phyloP scores from a whole-genome alignment of 805 yeast genomes.

The Candida succiphila region DNA sequence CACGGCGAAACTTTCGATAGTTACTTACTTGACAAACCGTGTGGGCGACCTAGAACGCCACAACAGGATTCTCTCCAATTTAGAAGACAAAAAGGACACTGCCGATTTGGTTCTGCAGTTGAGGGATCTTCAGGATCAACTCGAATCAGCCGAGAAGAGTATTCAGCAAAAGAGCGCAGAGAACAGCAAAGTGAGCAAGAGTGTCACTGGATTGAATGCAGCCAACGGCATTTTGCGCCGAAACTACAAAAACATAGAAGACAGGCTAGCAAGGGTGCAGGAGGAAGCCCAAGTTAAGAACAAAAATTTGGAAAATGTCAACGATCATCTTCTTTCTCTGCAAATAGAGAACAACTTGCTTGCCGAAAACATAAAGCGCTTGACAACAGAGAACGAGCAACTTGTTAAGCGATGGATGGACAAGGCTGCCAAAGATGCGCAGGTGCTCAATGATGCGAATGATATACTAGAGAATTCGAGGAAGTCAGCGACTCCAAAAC shows the following conservation, averaged over 20 bases:
- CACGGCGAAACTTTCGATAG: too few relatives aligned
- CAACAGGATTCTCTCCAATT: constrained; percentile 6
- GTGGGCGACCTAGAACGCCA: constrained; percentile 7
- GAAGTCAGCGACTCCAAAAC: not conserved
- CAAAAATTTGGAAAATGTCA: constrained; percentile 35
- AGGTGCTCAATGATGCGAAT: constrained; percentile 30
- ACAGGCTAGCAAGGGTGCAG: constrained; percentile 9
- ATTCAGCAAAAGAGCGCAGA: constrained; percentile 4
- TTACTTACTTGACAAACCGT: constrained; percentile 6
- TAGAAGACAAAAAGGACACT: constrained; percentile 9
- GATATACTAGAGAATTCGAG: constrained; percentile 14
- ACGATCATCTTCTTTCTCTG: constrained; percentile 37
- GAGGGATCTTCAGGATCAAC: constrained; percentile 3
- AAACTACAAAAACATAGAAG: constrained; percentile 13
- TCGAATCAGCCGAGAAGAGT: constrained; percentile 1
- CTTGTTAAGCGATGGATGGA: constrained; percentile 34
- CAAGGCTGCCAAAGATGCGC: constrained; percentile 31
- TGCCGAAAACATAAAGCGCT: constrained; percentile 18
- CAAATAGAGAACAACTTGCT: constrained; percentile 42
- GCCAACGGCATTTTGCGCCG: constrained; percentile 12
- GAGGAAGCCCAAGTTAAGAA: constrained; percentile 29
- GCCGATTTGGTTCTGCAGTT: constrained; percentile 6
- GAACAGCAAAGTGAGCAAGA: constrained; percentile 3
- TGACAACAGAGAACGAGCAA: constrained; percentile 27
- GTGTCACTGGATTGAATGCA: constrained; percentile 7